Base-by-base conservation (phyloP, 371 early-diverging fungal genomes). In the Capillidium heterosporum region DNA sequence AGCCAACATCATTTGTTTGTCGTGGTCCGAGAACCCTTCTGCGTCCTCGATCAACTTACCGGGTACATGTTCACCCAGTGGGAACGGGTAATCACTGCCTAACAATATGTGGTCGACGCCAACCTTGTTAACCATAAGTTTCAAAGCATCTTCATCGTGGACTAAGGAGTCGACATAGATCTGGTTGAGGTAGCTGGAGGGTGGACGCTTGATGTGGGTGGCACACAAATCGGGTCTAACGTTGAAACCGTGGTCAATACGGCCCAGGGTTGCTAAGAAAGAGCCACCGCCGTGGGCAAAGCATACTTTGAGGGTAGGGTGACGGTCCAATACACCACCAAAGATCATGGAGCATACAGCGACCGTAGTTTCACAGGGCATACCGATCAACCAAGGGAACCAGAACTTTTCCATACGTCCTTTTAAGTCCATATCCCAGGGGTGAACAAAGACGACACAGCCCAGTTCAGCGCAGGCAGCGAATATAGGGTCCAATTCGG, bases 211-310 rank as follows among this genome's bases (percentile, higher is more conserved):
- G 58, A 71, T 74, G 17, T 61, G 58, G 10, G 70, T 73, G 23
- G 80, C 78, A 58, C 75, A 74, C 43, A 83, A 63, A 59, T 83
- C 84, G 23, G 84, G 84, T 8, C 84, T 66, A 32, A 74, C 76
- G 19, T 78, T 68, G 61, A 70, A 82, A 10, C 83, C 83, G 53
- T 82, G 82, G 43, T 73, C 75, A 57, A 82, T 80, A 17, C 83
- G 66, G 39, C 81, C 82, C 3, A 82, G 58, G 0, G 81, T 80
- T 28, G 65, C 80, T 3, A 77, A 75, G 65, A 81, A 82, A 1
- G 80, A 76, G 11, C 83, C 83, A 29, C 82, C 83, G 28, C 82
- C 82, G 61, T 82, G 83, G 3, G 83, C 83, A 65, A 81, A 77
- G n/a, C 71, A 66, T 24, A 82, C 64, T 51, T 73, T 70, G 21